phyloP scores from a whole-genome alignment of 495 filamentous ascomycete species.

The Polyplosphaeria fusca region DNA sequence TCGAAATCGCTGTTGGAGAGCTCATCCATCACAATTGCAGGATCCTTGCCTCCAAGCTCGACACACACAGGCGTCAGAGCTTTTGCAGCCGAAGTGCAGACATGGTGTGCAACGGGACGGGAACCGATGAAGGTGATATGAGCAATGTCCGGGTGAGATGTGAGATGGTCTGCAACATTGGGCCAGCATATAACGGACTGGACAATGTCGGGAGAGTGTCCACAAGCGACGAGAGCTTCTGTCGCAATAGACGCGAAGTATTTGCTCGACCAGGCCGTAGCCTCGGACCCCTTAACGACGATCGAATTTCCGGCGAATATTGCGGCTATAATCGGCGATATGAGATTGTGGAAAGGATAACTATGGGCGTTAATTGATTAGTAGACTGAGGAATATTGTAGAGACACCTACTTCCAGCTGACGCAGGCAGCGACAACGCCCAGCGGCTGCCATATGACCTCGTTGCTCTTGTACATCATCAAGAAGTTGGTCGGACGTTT shows the following conservation, averaged over 20 bases:
- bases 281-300: slow-evolving; percentile 87
- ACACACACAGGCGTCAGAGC: slow-evolving; percentile 77
- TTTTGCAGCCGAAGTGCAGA: slow-evolving; percentile 81
- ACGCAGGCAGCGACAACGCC: slow-evolving; percentile 90
- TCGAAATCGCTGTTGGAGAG: slow-evolving; percentile 58
- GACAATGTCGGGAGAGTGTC: slow-evolving; percentile 77
- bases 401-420: slow-evolving; percentile 89
- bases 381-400: too few species aligned
- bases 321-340: slow-evolving; percentile 84
- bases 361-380: slow-evolving; percentile 29
- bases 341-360: slow-evolving; percentile 81
- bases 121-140: slow-evolving; percentile 99
- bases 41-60: slow-evolving; percentile 94
- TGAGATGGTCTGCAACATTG: slow-evolving; percentile 73
- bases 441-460: slow-evolving; percentile 85
- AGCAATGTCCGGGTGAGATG: slow-evolving; percentile 74
- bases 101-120: slow-evolving; percentile 77
- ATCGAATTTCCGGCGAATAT: slow-evolving; percentile 92
- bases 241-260: slow-evolving; percentile 78
- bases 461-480: slow-evolving; percentile 94
- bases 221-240: slow-evolving; percentile 75
- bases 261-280: slow-evolving; percentile 81
- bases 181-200: slow-evolving; percentile 88
- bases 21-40: slow-evolving; percentile 85
- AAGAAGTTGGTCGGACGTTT: slow-evolving; percentile 78